phyloP scores from a whole-genome alignment of 768 basidiomycete species.

The Macrocybe gigantea region DNA sequence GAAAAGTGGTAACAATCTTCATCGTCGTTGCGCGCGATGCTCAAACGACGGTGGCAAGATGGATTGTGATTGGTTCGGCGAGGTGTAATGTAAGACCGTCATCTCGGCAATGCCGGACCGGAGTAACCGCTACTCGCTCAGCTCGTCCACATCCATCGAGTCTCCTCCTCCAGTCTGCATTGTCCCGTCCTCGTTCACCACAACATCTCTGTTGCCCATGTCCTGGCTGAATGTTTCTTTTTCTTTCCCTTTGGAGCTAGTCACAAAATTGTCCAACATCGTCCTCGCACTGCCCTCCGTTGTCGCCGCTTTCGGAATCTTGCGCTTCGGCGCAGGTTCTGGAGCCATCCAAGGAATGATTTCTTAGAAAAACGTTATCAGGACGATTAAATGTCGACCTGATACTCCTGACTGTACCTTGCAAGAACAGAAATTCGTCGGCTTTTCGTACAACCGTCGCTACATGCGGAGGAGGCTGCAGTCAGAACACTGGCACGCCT shows the following conservation, averaged over 20 bases:
- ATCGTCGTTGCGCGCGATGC: slow-evolving; percentile 16
- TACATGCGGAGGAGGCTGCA: slow-evolving; percentile 16
- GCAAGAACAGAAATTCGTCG: slow-evolving; percentile 76
- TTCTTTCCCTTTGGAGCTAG: slow-evolving; percentile 14
- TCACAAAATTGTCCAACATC: slow-evolving; percentile 47
- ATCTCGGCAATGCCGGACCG: slow-evolving; percentile 6
- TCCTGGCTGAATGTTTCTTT: slow-evolving; percentile 13
- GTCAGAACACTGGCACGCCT: neutral
- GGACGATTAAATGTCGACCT: neutral
- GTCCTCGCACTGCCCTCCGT: slow-evolving; percentile 24
- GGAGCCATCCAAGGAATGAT: slow-evolving; percentile 48
- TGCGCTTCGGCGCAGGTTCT: slow-evolving; percentile 39
- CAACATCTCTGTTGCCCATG: slow-evolving; percentile 26
- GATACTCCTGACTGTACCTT: slow-evolving; percentile 40
- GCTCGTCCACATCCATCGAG: slow-evolving; percentile 16
- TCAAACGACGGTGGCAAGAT: neutral
- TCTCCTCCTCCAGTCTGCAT: slow-evolving; percentile 38
- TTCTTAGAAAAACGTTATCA: slow-evolving; percentile 28
- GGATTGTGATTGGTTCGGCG: neutral
- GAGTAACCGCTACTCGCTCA: slow-evolving; percentile 6
- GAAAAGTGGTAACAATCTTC: slow-evolving; percentile 71
- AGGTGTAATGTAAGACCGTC: neutral
- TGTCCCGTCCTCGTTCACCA: slow-evolving; percentile 57
- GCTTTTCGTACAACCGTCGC: slow-evolving; percentile 57
- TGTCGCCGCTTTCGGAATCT: slow-evolving; percentile 25